Percentiles rank a stretch among this genome's conserved stretches.
Conservation (phyloP, 768 basidiomycete genomes). For the Clitopilus hobsonii region DNA sequence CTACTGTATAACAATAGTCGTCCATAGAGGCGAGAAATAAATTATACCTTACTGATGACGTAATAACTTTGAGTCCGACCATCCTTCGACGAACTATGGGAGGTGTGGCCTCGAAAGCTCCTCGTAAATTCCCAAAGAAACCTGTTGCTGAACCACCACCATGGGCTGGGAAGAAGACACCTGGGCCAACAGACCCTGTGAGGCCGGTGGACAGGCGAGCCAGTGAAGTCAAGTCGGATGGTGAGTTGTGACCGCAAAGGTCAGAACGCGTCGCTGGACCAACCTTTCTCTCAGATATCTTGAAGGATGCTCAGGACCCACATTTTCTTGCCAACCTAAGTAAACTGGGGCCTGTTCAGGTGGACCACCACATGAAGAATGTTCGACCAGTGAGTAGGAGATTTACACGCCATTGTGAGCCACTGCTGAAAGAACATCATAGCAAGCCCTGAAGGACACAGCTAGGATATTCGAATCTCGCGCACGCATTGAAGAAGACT, state of each 20-base stretch:
- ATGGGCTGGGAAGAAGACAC: constrained; percentile 44
- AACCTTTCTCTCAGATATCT: constrained; percentile 41
- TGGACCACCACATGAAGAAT: constrained; percentile 59
- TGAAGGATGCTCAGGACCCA: constrained; percentile 64
- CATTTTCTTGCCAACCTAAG: constrained; percentile 64
- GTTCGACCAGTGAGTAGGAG: constrained; percentile 35
- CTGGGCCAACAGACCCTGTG: constrained; percentile 16
- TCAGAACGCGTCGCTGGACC: constrained; percentile 1
- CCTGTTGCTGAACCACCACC: constrained; percentile 28
- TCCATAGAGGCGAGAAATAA: constrained; percentile 22
- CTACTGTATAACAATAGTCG: constrained; percentile 44
- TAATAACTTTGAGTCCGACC: constrained; percentile 7
- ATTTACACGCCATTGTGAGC: constrained; percentile 3
- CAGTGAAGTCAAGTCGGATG: constrained; percentile 48
- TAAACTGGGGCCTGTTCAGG: constrained; percentile 62
- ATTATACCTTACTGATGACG: constrained; percentile 12
- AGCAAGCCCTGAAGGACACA: constrained; percentile 19
- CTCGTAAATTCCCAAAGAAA: constrained; percentile 49
- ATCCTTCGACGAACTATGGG: constrained; percentile 45
- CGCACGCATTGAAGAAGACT: constrained; percentile 50
- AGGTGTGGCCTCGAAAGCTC: constrained; percentile 52
- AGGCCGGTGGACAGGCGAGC: constrained; percentile 24
- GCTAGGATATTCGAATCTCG: constrained; percentile 51
- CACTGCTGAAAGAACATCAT: constrained; percentile 1
- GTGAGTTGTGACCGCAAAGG: constrained; percentile 21